Percentiles rank a stretch among this genome's conserved stretches.
Conservation (phyloP, 768 basidiomycete species). For the Crucibulum laeve region DNA sequence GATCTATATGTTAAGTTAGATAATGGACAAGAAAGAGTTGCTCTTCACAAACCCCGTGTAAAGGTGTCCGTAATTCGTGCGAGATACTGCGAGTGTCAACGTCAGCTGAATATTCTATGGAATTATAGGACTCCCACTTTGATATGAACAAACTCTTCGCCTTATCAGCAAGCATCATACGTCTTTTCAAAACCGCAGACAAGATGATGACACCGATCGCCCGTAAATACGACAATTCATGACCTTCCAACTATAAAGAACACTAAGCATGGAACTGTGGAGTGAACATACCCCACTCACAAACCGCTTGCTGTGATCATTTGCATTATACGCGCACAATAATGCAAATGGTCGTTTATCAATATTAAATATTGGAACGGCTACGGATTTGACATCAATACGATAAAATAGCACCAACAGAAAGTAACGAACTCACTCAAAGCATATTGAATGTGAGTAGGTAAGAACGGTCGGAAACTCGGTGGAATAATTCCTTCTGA, state of each 20-base stretch:
- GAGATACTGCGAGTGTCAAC: conserved; percentile 56
- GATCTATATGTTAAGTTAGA: conserved; percentile 43
- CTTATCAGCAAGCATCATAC: conserved; percentile 94
- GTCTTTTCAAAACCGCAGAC: conserved; percentile 85
- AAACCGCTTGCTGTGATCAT: conserved; percentile 75
- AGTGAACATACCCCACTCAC: conserved; percentile 37
- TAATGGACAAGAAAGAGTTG: conserved; percentile 10
- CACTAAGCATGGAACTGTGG: conserved; percentile 5
- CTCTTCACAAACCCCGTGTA: conserved; percentile 79
- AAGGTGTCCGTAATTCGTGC: conserved; percentile 85
- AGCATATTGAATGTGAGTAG: conserved; percentile 79
- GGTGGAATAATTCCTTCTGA: conserved; percentile 83
- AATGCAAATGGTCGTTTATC: conserved; percentile 90
- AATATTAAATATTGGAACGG: conserved; percentile 90
- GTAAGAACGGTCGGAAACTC: conserved; percentile 81
- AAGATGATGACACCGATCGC: conserved; percentile 94
- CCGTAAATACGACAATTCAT: conserved; percentile 86
- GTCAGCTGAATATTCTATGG: background rate
- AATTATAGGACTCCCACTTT: conserved; percentile 54
- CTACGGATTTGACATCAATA: conserved; percentile 28
- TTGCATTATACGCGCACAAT: conserved; percentile 87
- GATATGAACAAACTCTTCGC: conserved; percentile 91
- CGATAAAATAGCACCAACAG: background rate
- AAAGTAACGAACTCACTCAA: conserved; percentile 52
- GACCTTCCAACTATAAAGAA: conserved; percentile 68